Evolutionary conservation across 306 rosid species (phyloP), one percentile per base, ranked within the genome.

Genomic region (Prinsepia uniflora): DNA sequence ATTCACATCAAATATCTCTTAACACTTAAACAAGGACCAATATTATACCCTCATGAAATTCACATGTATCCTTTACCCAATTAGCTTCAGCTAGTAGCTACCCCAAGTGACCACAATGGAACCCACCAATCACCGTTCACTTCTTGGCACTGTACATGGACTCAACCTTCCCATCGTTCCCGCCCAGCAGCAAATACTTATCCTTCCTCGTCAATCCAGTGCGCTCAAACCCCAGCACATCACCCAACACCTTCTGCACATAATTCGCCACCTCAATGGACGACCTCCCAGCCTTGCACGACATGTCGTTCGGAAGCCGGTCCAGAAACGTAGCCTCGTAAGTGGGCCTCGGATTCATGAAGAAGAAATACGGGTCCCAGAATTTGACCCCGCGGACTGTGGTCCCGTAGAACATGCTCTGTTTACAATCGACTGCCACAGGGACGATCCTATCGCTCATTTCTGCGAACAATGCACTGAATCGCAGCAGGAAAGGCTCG

Each of bases 361-460:
- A 90, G 79, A 94, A 94, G 86, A 85, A 94, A 39, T 93, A 90
- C 0, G 98, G 89, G 69, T 93, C 97, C 97, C 97, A 93, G 72
- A 93, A 93, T 79, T 93, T 93, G 5, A 94, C 89, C 18, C 98
- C 97, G 0, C 98, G 85, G 5, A 94, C 97, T 0, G 96, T 94
- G 18, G 98, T 94, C 39, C 97, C 98, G 4, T 71, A 83, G 54
- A 94, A 94, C 98, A 89, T 87, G 81, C 34, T 79, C 78, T 94
- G 98, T 82, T 82, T 88, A 52, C 96, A 94, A 59, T 94, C 78
- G 15, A 94, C 89, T 0, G 98, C 98, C 39, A 94, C 98, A 0
- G 98, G 97, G 13, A 94, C 98, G 45, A 94, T 94, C 85, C 97
- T 79, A 9, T 94, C 97, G 10, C 97, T 94, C 73, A 94, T 89